Evolutionary conservation across 805 yeast species (phyloP), one percentile per base, ranked within the genome.

Genomic region (Wickerhamomyces rabaulensis): DNA sequence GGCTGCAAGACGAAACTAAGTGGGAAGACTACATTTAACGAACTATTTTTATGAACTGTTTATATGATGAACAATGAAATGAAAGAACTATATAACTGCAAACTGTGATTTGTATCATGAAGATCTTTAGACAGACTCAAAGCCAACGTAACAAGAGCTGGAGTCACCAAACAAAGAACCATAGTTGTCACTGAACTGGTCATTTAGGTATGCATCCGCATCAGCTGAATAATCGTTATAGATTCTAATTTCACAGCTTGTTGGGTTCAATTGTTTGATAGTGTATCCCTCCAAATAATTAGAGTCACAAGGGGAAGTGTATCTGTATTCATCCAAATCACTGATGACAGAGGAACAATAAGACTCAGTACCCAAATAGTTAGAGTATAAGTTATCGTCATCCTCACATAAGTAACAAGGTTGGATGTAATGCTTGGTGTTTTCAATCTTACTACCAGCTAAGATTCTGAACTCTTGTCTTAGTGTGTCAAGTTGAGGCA

Each of bases 21-120:
- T 13, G 69, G 71, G 0, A 73, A 73, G 36, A 75, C 70, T 44
- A 73, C 71, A 20, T 81, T 84, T 61, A 70, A 73, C 26, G 89
- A 84, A 58, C 61, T 82, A 29, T 84, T 64, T 53, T 60, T 74
- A 19, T 69, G 51, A 46, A 37, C 15, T 33, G 20, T 33, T 33
- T 33, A 33, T 33, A 16, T 33, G 9, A 33, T 6, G 36, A 27
- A 27, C 15, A 27, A 27, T 27, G 31, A 27, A 27, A 27, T 27
- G 4, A 13, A 27, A 27, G 31, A 27, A 27, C 31, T 27, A 27
- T 27, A 13, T 12, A n/a, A n/a, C n/a, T n/a, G n/a, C n/a, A n/a
- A n/a, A n/a, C n/a, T n/a, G n/a, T n/a, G n/a, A n/a, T n/a, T n/a
- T n/a, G n/a, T n/a, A n/a, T n/a, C n/a, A n/a, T n/a, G n/a, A n/a